Evolutionary conservation across 1,139 yeast species (phyloP), one percentile per base, ranked within the genome.

Genomic region (Diutina mesorugosa): DNA sequence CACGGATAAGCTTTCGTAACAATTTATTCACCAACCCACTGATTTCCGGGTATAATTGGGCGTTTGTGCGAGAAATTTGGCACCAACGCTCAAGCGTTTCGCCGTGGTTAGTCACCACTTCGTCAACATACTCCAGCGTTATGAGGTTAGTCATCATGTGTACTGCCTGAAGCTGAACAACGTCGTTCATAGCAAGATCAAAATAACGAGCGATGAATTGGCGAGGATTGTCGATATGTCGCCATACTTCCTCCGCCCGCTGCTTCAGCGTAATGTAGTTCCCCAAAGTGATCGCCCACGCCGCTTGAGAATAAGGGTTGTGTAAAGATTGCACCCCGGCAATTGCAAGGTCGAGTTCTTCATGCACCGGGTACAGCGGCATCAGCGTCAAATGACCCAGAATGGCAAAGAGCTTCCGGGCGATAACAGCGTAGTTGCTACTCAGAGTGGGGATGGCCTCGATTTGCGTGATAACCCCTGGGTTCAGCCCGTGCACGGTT

Each of bases 111-210:
- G 18, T 47, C 7, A 50, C 45, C 6, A 50, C 45, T 7, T 50
- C 45, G 9, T 30, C 41, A 6, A 50, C 53, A n/a, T 50, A 18
- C 6, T 30, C 53, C 26, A 10, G n/a, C 7, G 53, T 32, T 6
- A 50, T 16, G n/a, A 50, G 53, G 32, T 50, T 50, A n/a, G 53
- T 50, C 53, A 50, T 29, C 53, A 50, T 50, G 29, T 50, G 53
- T 4, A 50, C 53, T 4, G 53, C 53, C 16, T 50, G 53, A 18
- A 50, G 53, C 28, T 50, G 53, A 18, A 50, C 53, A 6, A 50
- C 53, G 16, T 50, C 53, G n/a, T 30, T 50, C 45, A 50, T 50
- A 30, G 45, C 28, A 10, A 50, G 32, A n/a, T n/a, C 18, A 50
- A 50, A 50, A 45, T n/a, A 50, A 12, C 53, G 16, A 9, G n/a